Conservation (phyloP, 768 basidiomycete species). For the Tricholoma bakamatsutake region DNA sequence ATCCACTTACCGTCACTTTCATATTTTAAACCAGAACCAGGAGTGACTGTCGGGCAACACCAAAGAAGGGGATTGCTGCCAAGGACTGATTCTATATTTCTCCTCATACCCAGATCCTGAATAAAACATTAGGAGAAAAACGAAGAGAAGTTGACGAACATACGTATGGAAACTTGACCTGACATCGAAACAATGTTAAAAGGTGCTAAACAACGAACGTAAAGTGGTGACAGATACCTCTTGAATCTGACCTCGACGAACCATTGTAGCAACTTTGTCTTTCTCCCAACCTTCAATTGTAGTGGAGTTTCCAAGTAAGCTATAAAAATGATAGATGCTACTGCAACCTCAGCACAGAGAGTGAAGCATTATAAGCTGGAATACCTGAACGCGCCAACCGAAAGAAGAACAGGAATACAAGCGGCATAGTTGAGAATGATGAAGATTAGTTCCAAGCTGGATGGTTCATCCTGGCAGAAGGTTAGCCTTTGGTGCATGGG, state of each 20-base stretch:
- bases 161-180: conserved; percentile 94
- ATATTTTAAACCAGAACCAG: conserved; percentile 74
- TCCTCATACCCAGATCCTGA: conserved; percentile 72
- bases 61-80: conserved; percentile 73
- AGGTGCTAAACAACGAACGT: not conserved
- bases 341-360: not conserved
- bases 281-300: conserved; percentile 99
- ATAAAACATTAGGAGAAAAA: conserved; percentile 6
- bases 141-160: conserved; percentile 17
- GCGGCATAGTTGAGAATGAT: conserved; percentile 84
- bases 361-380: conserved; percentile 3
- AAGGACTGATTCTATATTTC: conserved; percentile 74
- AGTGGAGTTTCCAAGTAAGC: conserved; percentile 74
- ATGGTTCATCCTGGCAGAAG: conserved; percentile 55
- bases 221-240: conserved; percentile 41
- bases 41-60: conserved; percentile 71
- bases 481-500: not conserved
- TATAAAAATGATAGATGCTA: conserved; percentile 85
- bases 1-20: conserved; percentile 75
- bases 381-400: conserved; percentile 89
- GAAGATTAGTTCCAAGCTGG: conserved; percentile 66
- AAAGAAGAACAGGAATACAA: conserved; percentile 79
- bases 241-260: conserved; percentile 77
- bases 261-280: conserved; percentile 84
- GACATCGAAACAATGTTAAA: conserved; percentile 1